phyloP scores from a whole-genome alignment of 2,329 filamentous ascomycete genomes.

The Trichoderma sp. region DNA sequence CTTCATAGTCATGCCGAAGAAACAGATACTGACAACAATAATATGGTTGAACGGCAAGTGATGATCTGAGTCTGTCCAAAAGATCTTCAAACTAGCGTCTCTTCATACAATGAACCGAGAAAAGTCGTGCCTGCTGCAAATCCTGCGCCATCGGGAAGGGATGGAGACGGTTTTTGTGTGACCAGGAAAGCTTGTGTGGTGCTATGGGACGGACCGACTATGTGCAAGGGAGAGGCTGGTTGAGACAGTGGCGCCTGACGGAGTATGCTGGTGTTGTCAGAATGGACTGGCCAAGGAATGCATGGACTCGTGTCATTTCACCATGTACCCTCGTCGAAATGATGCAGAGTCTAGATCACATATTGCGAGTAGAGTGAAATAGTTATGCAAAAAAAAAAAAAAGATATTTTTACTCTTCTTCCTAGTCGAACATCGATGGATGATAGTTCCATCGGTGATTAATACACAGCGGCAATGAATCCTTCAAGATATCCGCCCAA shows the following conservation, averaged over 20 bases:
- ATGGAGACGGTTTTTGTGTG: background rate
- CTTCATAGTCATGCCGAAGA: background rate
- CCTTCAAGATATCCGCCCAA: slow-evolving; percentile 1
- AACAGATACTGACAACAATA: background rate
- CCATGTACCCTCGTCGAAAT: background rate
- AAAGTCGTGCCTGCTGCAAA: background rate
- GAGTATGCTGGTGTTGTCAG: background rate
- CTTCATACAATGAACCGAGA: background rate
- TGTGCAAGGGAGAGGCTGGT: background rate
- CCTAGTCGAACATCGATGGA: slow-evolving; percentile 14
- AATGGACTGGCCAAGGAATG: background rate
- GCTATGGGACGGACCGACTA: background rate
- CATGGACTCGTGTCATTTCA: background rate
- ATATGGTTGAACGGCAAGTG: background rate
- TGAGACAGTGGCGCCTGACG: background rate
- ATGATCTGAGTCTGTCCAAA: too few species aligned
- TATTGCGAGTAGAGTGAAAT: background rate
- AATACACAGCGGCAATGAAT: slow-evolving; percentile 15
- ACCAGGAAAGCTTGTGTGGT: background rate
- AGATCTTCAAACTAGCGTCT: background rate
- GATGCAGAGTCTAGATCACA: too few species aligned
- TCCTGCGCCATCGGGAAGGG: background rate
- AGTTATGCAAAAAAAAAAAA: background rate
- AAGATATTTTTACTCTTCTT: slow-evolving; percentile 10
- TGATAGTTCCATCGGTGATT: slow-evolving; percentile 19